A percentile compares a stretch with the other conserved stretches of the same genome.
Conservation (phyloP, 1,284 basidiomycete species). For the Cryptococcus amylolentus region DNA sequence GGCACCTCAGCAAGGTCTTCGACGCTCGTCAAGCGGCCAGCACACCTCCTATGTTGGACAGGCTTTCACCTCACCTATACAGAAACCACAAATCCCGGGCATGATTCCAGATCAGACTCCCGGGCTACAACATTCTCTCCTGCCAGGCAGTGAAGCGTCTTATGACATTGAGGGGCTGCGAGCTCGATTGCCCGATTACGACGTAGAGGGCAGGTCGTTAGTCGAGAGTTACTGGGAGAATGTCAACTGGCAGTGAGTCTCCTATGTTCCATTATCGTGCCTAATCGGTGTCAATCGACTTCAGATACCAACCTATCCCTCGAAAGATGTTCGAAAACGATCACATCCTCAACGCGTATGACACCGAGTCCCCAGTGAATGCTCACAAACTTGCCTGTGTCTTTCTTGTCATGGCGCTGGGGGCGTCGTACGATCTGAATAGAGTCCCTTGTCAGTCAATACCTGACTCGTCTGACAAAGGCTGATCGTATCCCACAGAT, state of each 20-base stretch:
- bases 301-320: slow-evolving; percentile 41
- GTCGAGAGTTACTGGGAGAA: slow-evolving; percentile 47
- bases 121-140: slow-evolving; percentile 10
- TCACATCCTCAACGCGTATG: slow-evolving; percentile 43
- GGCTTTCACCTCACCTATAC: slow-evolving; percentile 16
- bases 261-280: neutral
- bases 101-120: slow-evolving; percentile 3
- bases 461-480: too few species aligned
- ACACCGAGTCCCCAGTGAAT: slow-evolving; percentile 26
- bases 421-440: slow-evolving; percentile 45
- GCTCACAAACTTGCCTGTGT: slow-evolving; percentile 49
- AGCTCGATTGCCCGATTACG: slow-evolving; percentile 41
- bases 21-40: too few species aligned
- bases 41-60: neutral
- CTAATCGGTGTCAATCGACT: neutral
- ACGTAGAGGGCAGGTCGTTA: slow-evolving; percentile 32
- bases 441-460: slow-evolving; percentile 36
- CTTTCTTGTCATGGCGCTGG: slow-evolving; percentile 46
- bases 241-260: slow-evolving; percentile 48
- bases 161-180: slow-evolving; percentile 27
- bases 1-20: neutral
- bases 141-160: slow-evolving; percentile 10
- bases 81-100: slow-evolving; percentile 6
- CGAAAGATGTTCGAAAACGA: slow-evolving; percentile 43
- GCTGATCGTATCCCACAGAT: slow-evolving; percentile 15